Evolutionary conservation across 768 basidiomycete genomes (phyloP), one percentile per base, ranked within the genome.

Genomic region (Hydnum rufescens): DNA sequence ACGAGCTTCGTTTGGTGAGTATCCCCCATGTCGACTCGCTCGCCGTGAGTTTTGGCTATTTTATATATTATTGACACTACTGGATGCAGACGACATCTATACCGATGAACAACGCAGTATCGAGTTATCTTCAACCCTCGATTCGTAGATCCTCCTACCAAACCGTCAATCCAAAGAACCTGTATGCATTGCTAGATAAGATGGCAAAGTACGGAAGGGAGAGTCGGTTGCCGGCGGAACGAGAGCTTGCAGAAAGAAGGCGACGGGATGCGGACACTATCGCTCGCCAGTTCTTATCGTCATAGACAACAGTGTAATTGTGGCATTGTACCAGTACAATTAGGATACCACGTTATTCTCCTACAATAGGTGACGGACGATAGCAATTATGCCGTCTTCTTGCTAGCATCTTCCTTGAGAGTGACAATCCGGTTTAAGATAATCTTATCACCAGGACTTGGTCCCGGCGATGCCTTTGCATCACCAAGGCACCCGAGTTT

Each of bases 331-430:
- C n/a, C n/a, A n/a, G n/a, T 39, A 39, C 36, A 39, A 13, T 13
- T 39, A 39, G 36, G 13, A 39, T 39, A 39, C 36, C 36, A 13
- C 13, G 22, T 39, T 22, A 39, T 39, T 13, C 36, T 13, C 36
- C 36, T 39, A 22, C 36, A 16, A 39, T 39, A 39, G 19, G 19
- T 39, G 8, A 39, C 8, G 44, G 44, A 47, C 44, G 26, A 47
- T 39, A 8, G 19, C 34, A 47, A 31, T 50, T 32, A 50, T 32
- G 13, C 23, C 30, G 61, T 62, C 43, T 61, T 64, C 66, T 95
- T 96, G 3, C 85, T 84, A 3, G 81, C 74, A 62, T 95, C 93
- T 67, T 95, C 92, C 68, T 97, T 97, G 67, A 97, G 64, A 55
- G 79, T 86, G 29, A 96, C 93, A 54, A 95, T 86, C 53, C 84